Base-by-base conservation (phyloP, 2,329 filamentous ascomycete genomes). In the Ophioceras dolichostomum region DNA sequence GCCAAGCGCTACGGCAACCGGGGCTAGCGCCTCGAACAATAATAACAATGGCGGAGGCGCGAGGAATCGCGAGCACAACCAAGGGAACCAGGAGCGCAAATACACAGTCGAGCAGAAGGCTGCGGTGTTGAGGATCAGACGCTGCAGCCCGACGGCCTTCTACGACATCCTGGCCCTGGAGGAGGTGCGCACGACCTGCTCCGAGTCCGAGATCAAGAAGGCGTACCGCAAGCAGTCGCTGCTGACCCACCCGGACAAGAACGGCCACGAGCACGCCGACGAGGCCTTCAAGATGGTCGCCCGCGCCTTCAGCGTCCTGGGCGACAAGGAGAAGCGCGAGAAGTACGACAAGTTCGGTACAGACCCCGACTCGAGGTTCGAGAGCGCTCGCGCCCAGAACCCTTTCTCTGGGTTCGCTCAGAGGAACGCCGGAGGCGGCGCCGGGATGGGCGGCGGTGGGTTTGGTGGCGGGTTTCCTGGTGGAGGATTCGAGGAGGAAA, bases 251-350 rank as follows among this genome's bases (percentile, higher is more conserved):
- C 91, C 91, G 45, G 91, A 98, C 68, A 98, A 98, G 68, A 98
- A 98, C 69, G 88, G 88, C 36, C 88, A 95, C 57, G 80, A 89
- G 27, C 78, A 93, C 42, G 89, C 91, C 39, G 91, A 95, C 57
- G 91, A 98, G 65, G 91, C 91, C 22, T 98, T 98, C 67, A 98
- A 98, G 68, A 83, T 95, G 83, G 87, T 98, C 18, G 83, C 85
- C 52, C 74, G 86, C 49, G 91, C 91, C 13, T 98, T 98, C 57
- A 83, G 93, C 49, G 77, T 96, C 37, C 67, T 98, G 34, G 89
- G 86, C 43, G 91, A 98, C 57, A 74, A 86, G 53, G 89, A 96
- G 46, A 96, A 96, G 75, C 82, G 86, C 54, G 70, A 81, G 13
- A 86, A 83, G 58, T 98, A 72, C 55, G 91, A 98, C 60, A 75